These are phyloP conservation scores for Aegilops tauschii DNA, from an alignment of 176 grass and related monocot genomes.

Conservation along the genomic window DNA sequence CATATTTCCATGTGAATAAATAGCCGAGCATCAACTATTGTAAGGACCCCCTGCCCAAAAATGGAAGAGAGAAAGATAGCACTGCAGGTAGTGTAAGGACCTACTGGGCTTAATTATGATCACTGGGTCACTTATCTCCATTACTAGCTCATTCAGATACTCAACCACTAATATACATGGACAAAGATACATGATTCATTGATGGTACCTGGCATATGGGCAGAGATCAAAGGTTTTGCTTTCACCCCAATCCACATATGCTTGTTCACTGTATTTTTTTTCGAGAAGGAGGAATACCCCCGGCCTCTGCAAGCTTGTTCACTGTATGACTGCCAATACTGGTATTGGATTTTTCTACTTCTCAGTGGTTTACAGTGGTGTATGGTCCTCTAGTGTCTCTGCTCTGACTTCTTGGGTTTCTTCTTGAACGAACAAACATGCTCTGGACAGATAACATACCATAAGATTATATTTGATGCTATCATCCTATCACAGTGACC, in stretches of 20 bases:
- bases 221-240: constrained; percentile 17
- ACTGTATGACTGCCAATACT: background rate
- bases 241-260: background rate
- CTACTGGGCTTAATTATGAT: background rate
- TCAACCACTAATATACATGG: background rate
- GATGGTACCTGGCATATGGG: constrained; percentile 21
- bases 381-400: constrained; percentile 44
- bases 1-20: background rate
- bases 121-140: background rate
- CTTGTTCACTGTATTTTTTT: background rate
- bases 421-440: constrained; percentile 42
- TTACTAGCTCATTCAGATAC: constrained; percentile 11
- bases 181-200: background rate
- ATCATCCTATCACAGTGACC: background rate
- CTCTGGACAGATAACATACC: constrained; percentile 47
- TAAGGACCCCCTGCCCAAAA: background rate
- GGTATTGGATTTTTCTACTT: background rate
- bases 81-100: background rate
- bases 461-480: constrained; percentile 22
- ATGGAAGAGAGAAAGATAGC: background rate
- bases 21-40: constrained; percentile 4
- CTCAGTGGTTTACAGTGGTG: constrained; percentile 43
- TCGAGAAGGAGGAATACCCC: too few relatives aligned
- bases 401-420: constrained; percentile 34
- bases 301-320: background rate